Evolutionary conservation across 345 rosid genomes (phyloP), one percentile per base, ranked within the genome.

Genomic region (Moringa oleifera): DNA sequence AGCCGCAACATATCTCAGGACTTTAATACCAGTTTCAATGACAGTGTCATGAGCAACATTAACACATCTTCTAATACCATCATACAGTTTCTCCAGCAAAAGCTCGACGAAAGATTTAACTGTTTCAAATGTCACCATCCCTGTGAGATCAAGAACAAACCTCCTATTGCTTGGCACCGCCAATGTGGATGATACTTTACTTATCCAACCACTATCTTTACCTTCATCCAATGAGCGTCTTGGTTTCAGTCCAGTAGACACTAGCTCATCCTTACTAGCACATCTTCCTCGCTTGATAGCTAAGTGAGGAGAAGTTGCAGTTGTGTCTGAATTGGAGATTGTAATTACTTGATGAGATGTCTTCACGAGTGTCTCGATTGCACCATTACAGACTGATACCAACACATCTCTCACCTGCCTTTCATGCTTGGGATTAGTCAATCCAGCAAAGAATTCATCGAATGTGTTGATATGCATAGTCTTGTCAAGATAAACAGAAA

Each of bases 401-500:
- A 90, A 58, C 53, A 87, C 67, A 50, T 81, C 86, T 68, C 55
- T 77, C 36, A 88, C 81, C 63, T 78, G 54, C 6, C 52, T 49
- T 28, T 75, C 85, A 22, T 88, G 89, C 52, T 86, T 83, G 0
- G 97, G 91, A 51, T 90, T 84, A 0, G 94, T 88, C 78, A 90
- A 55, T 52, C 94, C 96, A 0, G 83, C 59, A 61, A 93, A 86
- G 3, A 93, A 61, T 51, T 87, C 86, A 59, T 90, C 85, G 21
- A 71, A 86, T 6, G 80, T 66, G 82, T 88, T 88, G 25, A 83
- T 62, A 12, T 81, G 75, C 68, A 59, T 75, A 13, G 97, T 93
- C 71, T 81, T 88, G 50, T 88, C 98, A 22, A 93, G 85, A 74
- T 78, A 93, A 58, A 88, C 86, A 33, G 94, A 69, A 59, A 93